These are phyloP conservation scores for Madurella mycetomatis DNA, from an alignment of 2,329 filamentous ascomycete species.

Conservation along the genomic window DNA sequence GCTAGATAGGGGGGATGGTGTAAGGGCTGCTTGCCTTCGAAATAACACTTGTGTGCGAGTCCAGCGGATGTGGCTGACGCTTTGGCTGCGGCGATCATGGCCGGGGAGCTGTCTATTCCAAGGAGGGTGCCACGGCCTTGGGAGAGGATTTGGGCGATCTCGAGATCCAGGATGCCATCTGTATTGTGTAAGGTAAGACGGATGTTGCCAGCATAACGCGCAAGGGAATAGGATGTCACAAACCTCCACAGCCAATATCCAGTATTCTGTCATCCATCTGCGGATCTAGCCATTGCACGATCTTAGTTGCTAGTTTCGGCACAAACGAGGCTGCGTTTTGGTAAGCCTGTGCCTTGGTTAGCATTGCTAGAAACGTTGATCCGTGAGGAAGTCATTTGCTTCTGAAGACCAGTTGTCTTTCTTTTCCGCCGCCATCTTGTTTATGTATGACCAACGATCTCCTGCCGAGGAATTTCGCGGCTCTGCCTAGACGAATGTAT, in stretches of 20 bases:
- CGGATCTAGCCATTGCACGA: conserved; percentile 55
- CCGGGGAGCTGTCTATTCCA: conserved; percentile 54
- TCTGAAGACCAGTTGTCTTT: conserved; percentile 40
- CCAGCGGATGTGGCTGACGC: conserved; percentile 36
- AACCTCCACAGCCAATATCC: conserved; percentile 61
- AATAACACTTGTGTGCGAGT: conserved; percentile 35
- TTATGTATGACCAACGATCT: not conserved
- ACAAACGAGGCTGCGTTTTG: conserved; percentile 60
- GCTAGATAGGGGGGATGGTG: not conserved
- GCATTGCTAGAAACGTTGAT: not conserved
- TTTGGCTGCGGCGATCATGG: conserved; percentile 54
- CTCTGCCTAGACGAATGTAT: too few relatives aligned
- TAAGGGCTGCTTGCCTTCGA: conserved; percentile 37
- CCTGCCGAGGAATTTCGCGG: too few relatives aligned
- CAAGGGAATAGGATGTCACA: conserved; percentile 16
- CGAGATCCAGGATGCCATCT: conserved; percentile 56
- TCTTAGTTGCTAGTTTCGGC: conserved; percentile 55
- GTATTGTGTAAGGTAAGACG: not conserved
- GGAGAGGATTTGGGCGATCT: conserved; percentile 45
- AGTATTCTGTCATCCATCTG: conserved; percentile 55
- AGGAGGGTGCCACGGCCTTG: conserved; percentile 46
- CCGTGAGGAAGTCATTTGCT: conserved; percentile 22
- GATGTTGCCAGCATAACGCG: not conserved
- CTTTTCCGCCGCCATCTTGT: conserved; percentile 20
- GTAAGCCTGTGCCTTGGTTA: conserved; percentile 44